Conservation (phyloP, 805 yeast species). For the Pichia ethanolica region DNA sequence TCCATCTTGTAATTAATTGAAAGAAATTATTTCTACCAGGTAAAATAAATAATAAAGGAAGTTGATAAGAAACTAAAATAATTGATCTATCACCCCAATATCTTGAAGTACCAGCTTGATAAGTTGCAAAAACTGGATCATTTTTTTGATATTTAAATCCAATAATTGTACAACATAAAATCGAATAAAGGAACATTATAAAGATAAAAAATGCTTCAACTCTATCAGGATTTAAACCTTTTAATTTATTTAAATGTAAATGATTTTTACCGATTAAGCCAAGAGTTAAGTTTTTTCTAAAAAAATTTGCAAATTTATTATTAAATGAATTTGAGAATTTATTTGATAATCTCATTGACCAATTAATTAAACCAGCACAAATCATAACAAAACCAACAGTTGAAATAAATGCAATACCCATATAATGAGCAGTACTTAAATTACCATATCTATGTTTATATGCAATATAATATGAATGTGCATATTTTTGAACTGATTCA, state of each 20-base stretch:
- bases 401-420: slow-evolving; percentile 40
- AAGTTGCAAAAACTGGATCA: slow-evolving; percentile 17
- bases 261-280: slow-evolving; percentile 21
- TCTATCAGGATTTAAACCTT: slow-evolving; percentile 43
- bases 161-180: slow-evolving; percentile 17
- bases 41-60: slow-evolving; percentile 48
- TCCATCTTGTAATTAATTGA: slow-evolving; percentile 55
- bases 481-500: slow-evolving; percentile 15
- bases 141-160: slow-evolving; percentile 18
- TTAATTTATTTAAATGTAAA: slow-evolving; percentile 2
- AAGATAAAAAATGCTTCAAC: slow-evolving; percentile 39
- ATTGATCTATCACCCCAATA: slow-evolving; percentile 48
- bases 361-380: slow-evolving; percentile 34
- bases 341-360: slow-evolving; percentile 36
- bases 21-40: slow-evolving; percentile 59
- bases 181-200: slow-evolving; percentile 28
- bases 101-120: slow-evolving; percentile 22
- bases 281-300: slow-evolving; percentile 21
- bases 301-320: slow-evolving; percentile 24
- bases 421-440: slow-evolving; percentile 34
- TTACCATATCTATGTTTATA: slow-evolving; percentile 28
- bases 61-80: slow-evolving; percentile 35
- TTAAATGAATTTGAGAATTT: slow-evolving; percentile 18
- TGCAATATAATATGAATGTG: slow-evolving; percentile 21
- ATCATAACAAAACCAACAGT: slow-evolving; percentile 43